Evolutionary conservation across 768 basidiomycete species (phyloP), one percentile per base, ranked within the genome.

Genomic region (Tricholoma matsutake): DNA sequence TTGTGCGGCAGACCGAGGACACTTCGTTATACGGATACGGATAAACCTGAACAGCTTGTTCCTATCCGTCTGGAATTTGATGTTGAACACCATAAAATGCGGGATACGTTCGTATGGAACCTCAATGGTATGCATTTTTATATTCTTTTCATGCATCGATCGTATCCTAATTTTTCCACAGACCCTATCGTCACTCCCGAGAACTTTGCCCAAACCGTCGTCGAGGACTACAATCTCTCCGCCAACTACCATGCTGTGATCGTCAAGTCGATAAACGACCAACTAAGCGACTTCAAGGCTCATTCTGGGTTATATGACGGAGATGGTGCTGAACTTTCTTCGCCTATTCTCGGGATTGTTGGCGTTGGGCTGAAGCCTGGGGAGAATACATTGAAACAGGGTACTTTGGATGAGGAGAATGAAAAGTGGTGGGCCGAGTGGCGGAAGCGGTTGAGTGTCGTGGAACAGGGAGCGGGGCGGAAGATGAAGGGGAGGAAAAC

Each of bases 81-180:
- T 67, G 89, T 96, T 53, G 97, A 98, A 59, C 91, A 92, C 68
- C 88, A 92, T 70, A 92, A 89, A 76, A 88, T 98, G 81, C 86
- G 94, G 28, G 97, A 99, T 71, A 94, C 96, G 0, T 98, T 98
- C 75, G 84, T 97, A 49, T 99, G 96, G 97, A 97, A 99, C 69
- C 74, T 96, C 49, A 90, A 91, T 64, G 96, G 96, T 97, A 59
- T n/a, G 85, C 77, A 51, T 60, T 7, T 61, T 35, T 1, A n/a
- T 51, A 22, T 29, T n/a, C 54, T 51, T 29, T 31, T 56, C 47
- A 28, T 31, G 56, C 45, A 28, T n/a, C 5, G 3, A 28, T n/a
- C 5, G 3, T 8, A 13, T 6, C 32, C 35, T 22, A 58, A 39
- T 18, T 52, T 52, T 18, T 34, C 16, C 7, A 5, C 63, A 97